Conservation (phyloP, 768 basidiomycete species). For the Pleurotus tuoliensis region DNA sequence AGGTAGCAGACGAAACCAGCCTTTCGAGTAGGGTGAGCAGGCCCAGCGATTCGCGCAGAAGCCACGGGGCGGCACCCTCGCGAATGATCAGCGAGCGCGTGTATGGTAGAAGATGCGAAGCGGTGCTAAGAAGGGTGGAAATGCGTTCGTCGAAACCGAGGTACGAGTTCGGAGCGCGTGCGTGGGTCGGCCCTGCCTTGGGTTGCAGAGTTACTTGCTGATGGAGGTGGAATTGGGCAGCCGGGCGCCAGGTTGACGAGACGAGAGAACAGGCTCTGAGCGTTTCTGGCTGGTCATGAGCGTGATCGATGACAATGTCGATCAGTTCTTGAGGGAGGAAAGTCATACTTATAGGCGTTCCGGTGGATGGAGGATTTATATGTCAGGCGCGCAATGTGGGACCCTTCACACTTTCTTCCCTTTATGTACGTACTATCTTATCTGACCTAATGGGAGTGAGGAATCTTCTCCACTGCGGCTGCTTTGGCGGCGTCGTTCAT, state of each 20-base stretch:
- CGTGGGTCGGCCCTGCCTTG: not conserved
- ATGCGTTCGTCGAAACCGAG: not conserved
- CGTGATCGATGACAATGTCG: slow-evolving; percentile 18
- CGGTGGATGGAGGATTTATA: too few species aligned
- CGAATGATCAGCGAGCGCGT: not conserved
- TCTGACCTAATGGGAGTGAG: too few species aligned
- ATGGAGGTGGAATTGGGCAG: slow-evolving; percentile 11
- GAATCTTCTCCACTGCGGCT: too few species aligned
- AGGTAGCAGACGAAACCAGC: too few species aligned
- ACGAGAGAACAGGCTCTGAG: slow-evolving; percentile 13
- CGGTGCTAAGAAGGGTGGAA: not conserved
- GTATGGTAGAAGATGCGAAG: not conserved
- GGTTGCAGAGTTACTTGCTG: not conserved
- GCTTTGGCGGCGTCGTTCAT: too few species aligned
- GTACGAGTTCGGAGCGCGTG: not conserved
- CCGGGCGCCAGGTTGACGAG: slow-evolving; percentile 16
- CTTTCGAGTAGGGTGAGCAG: not conserved
- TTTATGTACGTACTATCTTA: too few species aligned
- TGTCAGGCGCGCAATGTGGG: too few species aligned
- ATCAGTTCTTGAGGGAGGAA: slow-evolving; percentile 14
- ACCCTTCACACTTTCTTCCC: too few species aligned
- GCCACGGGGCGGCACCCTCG: not conserved
- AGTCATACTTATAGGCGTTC: too few species aligned
- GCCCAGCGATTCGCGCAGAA: not conserved
- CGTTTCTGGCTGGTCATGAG: slow-evolving; percentile 12